Percentiles rank a stretch among this genome's conserved stretches.
These are phyloP conservation scores for Sphagnurus paluster DNA, from an alignment of 1,284 basidiomycete genomes.

Conservation along the genomic window DNA sequence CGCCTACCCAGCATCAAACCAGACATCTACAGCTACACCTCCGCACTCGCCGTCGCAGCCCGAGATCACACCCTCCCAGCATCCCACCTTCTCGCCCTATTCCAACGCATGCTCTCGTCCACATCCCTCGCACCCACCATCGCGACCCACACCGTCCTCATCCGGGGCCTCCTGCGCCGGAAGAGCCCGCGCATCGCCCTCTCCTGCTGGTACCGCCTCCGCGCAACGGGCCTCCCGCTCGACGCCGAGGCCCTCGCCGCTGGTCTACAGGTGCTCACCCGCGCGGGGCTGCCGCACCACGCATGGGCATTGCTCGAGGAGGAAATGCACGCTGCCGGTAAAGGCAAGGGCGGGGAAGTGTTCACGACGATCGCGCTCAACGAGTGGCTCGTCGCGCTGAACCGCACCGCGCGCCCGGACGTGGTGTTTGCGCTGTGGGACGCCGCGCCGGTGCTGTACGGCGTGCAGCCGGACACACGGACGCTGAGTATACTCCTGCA, in stretches of 20 bases:
- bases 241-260: conserved; percentile 50
- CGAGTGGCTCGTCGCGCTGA: conserved; percentile 52
- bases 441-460: conserved; percentile 52
- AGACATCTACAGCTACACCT: conserved; percentile 34
- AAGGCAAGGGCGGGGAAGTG: conserved; percentile 21
- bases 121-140: conserved; percentile 35
- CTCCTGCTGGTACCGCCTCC: conserved; percentile 40
- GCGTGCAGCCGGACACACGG: conserved; percentile 48
- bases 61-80: conserved; percentile 31
- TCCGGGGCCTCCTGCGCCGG: conserved; percentile 52
- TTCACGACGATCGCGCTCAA: conserved; percentile 46
- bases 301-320: conserved; percentile 52
- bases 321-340: too few species aligned
- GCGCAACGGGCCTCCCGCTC: conserved; percentile 35
- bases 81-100: conserved; percentile 37
- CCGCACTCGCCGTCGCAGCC: conserved; percentile 34
- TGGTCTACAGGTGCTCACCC: conserved; percentile 51
- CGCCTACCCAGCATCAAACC: conserved; percentile 5
- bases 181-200: conserved; percentile 38
- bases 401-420: conserved; percentile 53
- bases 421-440: conserved; percentile 65
- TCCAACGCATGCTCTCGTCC: conserved; percentile 20
- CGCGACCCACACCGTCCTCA: conserved; percentile 46
- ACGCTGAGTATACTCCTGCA: conserved; percentile 63
- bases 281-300: conserved; percentile 39